These are phyloP conservation scores for Coemansia sp. DNA, from an alignment of 192 early-diverging fungal species.

Conservation along the genomic window DNA sequence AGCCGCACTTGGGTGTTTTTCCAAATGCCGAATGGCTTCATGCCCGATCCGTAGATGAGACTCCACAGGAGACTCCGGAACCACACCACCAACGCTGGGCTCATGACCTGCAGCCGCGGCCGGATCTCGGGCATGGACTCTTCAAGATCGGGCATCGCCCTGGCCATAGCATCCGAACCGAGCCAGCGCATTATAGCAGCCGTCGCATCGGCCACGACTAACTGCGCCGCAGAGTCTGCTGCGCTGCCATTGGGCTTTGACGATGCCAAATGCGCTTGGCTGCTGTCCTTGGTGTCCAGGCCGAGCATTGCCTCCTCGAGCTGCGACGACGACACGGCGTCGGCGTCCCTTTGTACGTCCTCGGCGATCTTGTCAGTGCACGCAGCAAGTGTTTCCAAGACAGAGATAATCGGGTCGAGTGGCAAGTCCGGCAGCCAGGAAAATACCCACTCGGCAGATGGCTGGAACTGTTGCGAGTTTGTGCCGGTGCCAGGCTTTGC, in stretches of 20 bases:
- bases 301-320: background rate
- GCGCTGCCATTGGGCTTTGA: background rate
- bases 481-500: background rate
- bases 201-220: conserved; percentile 44
- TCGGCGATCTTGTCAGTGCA: conserved; percentile 68
- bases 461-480: conserved; percentile 35
- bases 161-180: conserved; percentile 30
- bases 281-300: conserved; percentile 4
- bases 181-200: conserved; percentile 55
- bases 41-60: conserved; percentile 63
- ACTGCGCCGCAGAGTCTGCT: conserved; percentile 34
- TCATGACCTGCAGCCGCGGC: conserved; percentile 62
- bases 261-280: background rate
- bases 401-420: conserved; percentile 65
- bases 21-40: conserved; percentile 65
- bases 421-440: conserved; percentile 75
- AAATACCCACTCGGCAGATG: conserved; percentile 46
- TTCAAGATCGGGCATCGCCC: conserved; percentile 39
- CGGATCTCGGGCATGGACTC: conserved; percentile 60
- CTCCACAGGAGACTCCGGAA: conserved; percentile 74
- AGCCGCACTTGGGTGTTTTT: conserved; percentile 65
- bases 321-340: conserved; percentile 6
- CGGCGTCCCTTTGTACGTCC: conserved; percentile 64
- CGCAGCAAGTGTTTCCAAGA: conserved; percentile 68
- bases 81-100: conserved; percentile 67